phyloP scores from a whole-genome alignment of 139 green algal genomes.

The Yamagishiella unicocca region DNA sequence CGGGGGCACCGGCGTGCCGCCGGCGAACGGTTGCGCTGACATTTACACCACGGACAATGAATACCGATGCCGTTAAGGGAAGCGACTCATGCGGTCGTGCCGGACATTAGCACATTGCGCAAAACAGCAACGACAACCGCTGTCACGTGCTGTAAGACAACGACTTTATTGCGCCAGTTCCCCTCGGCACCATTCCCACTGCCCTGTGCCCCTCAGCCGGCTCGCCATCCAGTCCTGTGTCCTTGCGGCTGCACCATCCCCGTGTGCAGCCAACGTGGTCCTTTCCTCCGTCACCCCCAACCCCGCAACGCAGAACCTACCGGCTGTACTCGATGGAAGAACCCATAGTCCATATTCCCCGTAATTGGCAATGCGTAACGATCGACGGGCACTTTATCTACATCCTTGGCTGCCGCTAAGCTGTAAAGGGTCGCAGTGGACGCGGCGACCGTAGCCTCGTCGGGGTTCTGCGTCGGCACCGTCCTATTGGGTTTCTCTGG shows the following conservation, averaged over 20 bases:
- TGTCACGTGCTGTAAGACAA: not conserved
- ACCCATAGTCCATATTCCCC: slow-evolving; percentile 74
- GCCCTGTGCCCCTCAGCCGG: not conserved
- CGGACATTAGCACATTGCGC: too few species aligned
- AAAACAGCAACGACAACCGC: not conserved
- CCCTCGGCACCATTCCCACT: not conserved
- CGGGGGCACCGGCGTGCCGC: too few species aligned
- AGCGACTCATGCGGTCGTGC: too few species aligned
- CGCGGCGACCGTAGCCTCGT: slow-evolving; percentile 40
- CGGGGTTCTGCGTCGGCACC: slow-evolving; percentile 58
- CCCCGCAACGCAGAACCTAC: too few species aligned
- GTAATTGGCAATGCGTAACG: slow-evolving; percentile 67
- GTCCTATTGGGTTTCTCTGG: slow-evolving; percentile 76
- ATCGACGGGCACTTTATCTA: slow-evolving; percentile 61
- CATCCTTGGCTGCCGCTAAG: slow-evolving; percentile 46
- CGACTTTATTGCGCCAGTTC: not conserved
- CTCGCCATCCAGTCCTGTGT: not conserved
- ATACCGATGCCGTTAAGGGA: too few species aligned
- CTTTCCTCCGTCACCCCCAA: not conserved
- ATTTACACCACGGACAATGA: too few species aligned
- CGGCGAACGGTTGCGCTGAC: too few species aligned
- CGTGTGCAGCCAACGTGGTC: not conserved
- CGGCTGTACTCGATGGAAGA: slow-evolving; percentile 43
- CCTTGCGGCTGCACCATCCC: not conserved
- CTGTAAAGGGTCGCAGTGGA: slow-evolving; percentile 6